Conservation (phyloP, 2,329 filamentous ascomycete genomes). For the Lizonia empirigonia region DNA sequence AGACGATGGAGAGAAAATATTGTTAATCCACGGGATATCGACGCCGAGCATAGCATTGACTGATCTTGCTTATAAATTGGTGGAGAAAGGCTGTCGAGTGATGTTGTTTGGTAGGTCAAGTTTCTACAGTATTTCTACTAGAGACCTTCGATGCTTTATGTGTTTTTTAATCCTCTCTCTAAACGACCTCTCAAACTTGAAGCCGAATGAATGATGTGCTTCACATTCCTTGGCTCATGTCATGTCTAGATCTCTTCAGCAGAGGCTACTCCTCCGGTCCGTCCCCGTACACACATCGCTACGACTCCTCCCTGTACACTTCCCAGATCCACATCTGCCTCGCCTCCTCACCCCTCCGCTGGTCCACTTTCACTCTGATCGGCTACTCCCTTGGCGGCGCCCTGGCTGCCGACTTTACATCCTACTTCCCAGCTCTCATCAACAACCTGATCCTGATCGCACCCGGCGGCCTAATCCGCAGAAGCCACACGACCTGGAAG, state of each 20-base stretch:
- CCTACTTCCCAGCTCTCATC: slow-evolving; percentile 71
- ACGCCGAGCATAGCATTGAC: slow-evolving; percentile 75
- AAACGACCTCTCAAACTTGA: too few species aligned
- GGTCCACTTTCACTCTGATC: slow-evolving; percentile 67
- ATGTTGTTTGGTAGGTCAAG: slow-evolving; percentile 71
- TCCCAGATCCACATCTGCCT: slow-evolving; percentile 74
- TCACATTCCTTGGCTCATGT: too few species aligned
- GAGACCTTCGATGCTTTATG: neutral
- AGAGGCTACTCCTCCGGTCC: slow-evolving; percentile 78
- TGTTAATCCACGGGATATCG: slow-evolving; percentile 81
- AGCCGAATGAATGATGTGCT: too few species aligned
- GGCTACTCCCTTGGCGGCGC: slow-evolving; percentile 84
- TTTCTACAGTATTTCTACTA: too few species aligned
- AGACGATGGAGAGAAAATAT: slow-evolving; percentile 69
- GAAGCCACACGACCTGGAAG: slow-evolving; percentile 63
- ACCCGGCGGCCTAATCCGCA: slow-evolving; percentile 76
- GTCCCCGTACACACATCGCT: slow-evolving; percentile 62
- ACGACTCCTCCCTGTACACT: slow-evolving; percentile 75
- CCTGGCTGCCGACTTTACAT: slow-evolving; percentile 71
- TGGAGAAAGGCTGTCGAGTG: slow-evolving; percentile 70
- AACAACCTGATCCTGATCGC: slow-evolving; percentile 76
- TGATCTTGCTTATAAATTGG: slow-evolving; percentile 69
- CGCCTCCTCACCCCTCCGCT: slow-evolving; percentile 66
- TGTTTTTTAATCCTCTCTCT: too few species aligned
- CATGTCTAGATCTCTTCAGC: slow-evolving; percentile 72